Evolutionary conservation across 1,139 yeast genomes (phyloP).

Genomic region (Yamadazyma jaroonii): DNA sequence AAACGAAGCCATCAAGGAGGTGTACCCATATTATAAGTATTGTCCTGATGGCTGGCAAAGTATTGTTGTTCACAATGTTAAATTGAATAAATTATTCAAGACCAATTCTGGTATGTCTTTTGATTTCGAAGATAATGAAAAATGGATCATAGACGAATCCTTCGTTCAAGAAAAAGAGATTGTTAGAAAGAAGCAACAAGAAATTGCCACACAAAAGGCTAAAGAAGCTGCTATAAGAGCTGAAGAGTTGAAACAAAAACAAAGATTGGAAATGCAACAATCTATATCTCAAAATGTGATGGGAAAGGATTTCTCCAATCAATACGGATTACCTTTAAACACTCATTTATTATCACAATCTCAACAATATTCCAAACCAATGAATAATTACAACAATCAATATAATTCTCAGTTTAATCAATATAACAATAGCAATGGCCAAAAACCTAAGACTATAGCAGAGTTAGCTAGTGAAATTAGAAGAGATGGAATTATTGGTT

Average conservation of each 20-base stretch:
- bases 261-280: conserved; percentile 31
- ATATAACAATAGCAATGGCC: conserved; percentile 19
- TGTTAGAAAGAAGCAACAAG: conserved; percentile 66
- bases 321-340: conserved; percentile 22
- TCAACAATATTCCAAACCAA: conserved; percentile 11
- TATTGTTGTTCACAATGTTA: conserved; percentile 83
- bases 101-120: conserved; percentile 34
- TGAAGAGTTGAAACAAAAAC: conserved; percentile 48
- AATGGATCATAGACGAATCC: conserved; percentile 87
- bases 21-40: conserved; percentile 87
- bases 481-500: conserved; percentile 29
- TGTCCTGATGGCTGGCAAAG: conserved; percentile 99
- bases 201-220: conserved; percentile 55
- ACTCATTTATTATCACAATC: conserved; percentile 21
- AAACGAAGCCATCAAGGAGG: conserved; percentile 78
- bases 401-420: conserved; percentile 34
- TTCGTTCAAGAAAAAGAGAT: conserved; percentile 79
- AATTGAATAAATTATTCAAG: conserved; percentile 79
- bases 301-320: conserved; percentile 26
- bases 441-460: conserved; percentile 49
- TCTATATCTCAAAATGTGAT: conserved; percentile 24
- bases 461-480: conserved; percentile 55
- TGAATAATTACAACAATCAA: conserved; percentile 12
- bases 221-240: conserved; percentile 54
- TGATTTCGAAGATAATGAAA: conserved; percentile 54